These are phyloP conservation scores for Mycogone perniciosa DNA, from an alignment of 2,329 filamentous ascomycete genomes.

Conservation along the genomic window DNA sequence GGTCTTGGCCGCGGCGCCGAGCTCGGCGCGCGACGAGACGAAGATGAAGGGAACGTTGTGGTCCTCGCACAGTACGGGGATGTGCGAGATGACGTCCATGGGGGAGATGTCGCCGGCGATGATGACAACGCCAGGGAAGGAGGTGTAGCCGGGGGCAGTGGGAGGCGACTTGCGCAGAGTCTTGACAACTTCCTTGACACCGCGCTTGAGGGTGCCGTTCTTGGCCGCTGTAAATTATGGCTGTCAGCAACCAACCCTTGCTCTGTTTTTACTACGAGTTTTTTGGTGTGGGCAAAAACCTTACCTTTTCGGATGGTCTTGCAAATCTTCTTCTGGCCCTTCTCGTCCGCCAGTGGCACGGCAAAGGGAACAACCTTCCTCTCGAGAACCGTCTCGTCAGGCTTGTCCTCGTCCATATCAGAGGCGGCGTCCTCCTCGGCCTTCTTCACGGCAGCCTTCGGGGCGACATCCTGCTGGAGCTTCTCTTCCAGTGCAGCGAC, in stretches of 20 bases:
- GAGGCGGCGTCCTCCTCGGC: constrained; percentile 39
- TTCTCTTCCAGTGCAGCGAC: constrained; percentile 59
- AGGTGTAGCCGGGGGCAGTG: constrained; percentile 56
- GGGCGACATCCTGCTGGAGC: constrained; percentile 48
- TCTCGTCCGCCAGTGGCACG: constrained; percentile 71
- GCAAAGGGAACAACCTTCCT: constrained; percentile 76
- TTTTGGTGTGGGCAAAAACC: constrained; percentile 16
- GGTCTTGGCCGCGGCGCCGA: constrained; percentile 87
- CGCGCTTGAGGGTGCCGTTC: constrained; percentile 90
- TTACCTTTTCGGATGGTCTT: constrained; percentile 52
- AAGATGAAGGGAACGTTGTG: constrained; percentile 97
- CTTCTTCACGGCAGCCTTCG: constrained; percentile 31
- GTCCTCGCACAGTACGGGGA: constrained; percentile 96
- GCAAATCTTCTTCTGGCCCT: constrained; percentile 59
- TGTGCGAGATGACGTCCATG: constrained; percentile 97
- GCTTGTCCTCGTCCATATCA: constrained; percentile 39
- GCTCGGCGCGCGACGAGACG: constrained; percentile 83
- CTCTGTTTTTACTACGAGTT: background rate
- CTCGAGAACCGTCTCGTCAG: constrained; percentile 37
- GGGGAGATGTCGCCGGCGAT: constrained; percentile 97
- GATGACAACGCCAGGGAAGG: constrained; percentile 71
- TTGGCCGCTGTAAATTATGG: constrained; percentile 66
- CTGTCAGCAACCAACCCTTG: background rate
- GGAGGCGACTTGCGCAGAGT: constrained; percentile 85
- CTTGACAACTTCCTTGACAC: constrained; percentile 99